phyloP scores from a whole-genome alignment of 495 filamentous ascomycete species.

The Astrothelium macrocarpum region DNA sequence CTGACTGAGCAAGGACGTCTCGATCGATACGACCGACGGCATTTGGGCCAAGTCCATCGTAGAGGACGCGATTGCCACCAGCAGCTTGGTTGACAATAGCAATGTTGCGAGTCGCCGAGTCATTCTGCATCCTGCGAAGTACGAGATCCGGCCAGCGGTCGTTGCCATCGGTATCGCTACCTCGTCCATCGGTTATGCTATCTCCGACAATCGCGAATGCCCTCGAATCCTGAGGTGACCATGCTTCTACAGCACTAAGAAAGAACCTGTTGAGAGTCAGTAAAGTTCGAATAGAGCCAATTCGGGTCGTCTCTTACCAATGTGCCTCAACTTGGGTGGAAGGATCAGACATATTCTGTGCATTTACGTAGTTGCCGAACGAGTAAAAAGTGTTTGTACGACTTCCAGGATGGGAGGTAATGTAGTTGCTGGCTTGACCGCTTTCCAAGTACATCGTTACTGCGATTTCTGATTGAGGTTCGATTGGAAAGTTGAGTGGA shows the following conservation, averaged over 20 bases:
- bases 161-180: conserved; percentile 53
- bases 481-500: conserved; percentile 47
- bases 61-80: conserved; percentile 58
- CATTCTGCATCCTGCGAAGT: conserved; percentile 43
- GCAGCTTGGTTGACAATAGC: conserved; percentile 62
- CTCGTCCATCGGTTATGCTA: conserved; percentile 64
- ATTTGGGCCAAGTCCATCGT: conserved; percentile 53
- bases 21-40: conserved; percentile 52
- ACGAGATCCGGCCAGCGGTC: conserved; percentile 61
- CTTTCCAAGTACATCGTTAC: conserved; percentile 49
- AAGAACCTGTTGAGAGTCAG: conserved; percentile 42
- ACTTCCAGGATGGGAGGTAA: conserved; percentile 59
- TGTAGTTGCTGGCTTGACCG: conserved; percentile 47
- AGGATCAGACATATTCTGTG: conserved; percentile 36
- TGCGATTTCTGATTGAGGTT: conserved; percentile 41
- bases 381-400: conserved; percentile 53
- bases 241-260: conserved; percentile 51
- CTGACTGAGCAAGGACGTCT: conserved; percentile 49
- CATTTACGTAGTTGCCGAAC: conserved; percentile 44
- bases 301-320: conserved; percentile 17
- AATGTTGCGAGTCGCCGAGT: conserved; percentile 39
- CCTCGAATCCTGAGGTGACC: conserved; percentile 33
- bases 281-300: background rate
- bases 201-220: conserved; percentile 59
- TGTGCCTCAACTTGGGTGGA: conserved; percentile 13